Evolutionary conservation across 2,329 filamentous ascomycete species (phyloP).

Genomic region (Metarhizium brunneum): DNA sequence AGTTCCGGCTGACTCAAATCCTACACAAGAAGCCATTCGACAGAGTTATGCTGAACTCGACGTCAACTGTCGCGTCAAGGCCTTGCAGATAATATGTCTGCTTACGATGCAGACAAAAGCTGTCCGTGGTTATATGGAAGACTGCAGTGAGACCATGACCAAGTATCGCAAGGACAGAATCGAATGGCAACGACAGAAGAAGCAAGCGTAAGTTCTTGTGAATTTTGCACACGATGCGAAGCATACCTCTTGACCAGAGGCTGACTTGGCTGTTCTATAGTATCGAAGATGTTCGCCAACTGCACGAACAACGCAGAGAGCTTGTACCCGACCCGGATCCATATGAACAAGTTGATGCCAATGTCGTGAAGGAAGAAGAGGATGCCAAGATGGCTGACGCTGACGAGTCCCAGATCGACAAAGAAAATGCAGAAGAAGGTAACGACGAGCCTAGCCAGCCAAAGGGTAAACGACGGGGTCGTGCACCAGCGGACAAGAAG

Average conservation of each 20-base stretch:
- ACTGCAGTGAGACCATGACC: slow-evolving; percentile 91
- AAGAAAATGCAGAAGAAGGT: slow-evolving; percentile 54
- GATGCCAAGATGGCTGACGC: slow-evolving; percentile 54
- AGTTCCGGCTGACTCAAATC: slow-evolving; percentile 68
- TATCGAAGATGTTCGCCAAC: slow-evolving; percentile 58
- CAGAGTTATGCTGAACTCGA: slow-evolving; percentile 67
- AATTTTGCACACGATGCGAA: background rate
- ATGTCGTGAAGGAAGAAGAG: slow-evolving; percentile 38
- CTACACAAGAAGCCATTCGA: slow-evolving; percentile 64
- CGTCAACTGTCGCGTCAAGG: slow-evolving; percentile 71
- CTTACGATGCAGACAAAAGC: slow-evolving; percentile 79
- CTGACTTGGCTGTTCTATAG: slow-evolving; percentile 27
- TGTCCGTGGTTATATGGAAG: slow-evolving; percentile 80
- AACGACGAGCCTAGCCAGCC: slow-evolving; percentile 59
- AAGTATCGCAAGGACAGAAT: slow-evolving; percentile 92
- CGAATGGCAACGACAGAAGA: slow-evolving; percentile 73
- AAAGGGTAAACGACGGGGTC: slow-evolving; percentile 46
- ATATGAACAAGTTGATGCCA: slow-evolving; percentile 43
- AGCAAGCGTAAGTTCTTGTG: slow-evolving; percentile 45
- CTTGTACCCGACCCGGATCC: slow-evolving; percentile 65
- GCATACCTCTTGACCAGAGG: background rate
- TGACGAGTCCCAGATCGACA: slow-evolving; percentile 49
- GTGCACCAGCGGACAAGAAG: slow-evolving; percentile 52
- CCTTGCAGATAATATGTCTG: slow-evolving; percentile 77
- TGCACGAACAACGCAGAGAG: slow-evolving; percentile 67